phyloP scores from a whole-genome alignment of 179 eudicot species.

The Sideroxylon spinosum region DNA sequence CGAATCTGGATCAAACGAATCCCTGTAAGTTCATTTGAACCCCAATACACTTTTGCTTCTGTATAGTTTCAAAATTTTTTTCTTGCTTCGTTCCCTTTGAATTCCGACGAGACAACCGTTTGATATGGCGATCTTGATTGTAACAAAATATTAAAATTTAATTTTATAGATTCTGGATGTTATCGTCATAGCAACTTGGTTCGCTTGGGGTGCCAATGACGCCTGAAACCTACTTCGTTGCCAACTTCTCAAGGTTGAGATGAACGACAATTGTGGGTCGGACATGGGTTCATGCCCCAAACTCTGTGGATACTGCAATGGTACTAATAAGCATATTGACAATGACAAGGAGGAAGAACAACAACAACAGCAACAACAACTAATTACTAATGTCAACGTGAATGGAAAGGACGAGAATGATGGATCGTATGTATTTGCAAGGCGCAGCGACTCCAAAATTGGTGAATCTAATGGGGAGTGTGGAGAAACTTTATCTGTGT shows the following conservation, averaged over 20 bases:
- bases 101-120: background rate
- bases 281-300: background rate
- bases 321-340: slow-evolving; percentile 22
- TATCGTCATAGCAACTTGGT: background rate
- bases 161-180: background rate
- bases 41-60: background rate
- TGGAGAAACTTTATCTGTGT: slow-evolving; percentile 11
- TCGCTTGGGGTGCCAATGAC: slow-evolving; percentile 28
- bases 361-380: background rate
- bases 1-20: slow-evolving; percentile 17
- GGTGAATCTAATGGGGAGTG: slow-evolving; percentile 25
- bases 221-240: slow-evolving; percentile 37
- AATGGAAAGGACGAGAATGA: slow-evolving; percentile 31
- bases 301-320: slow-evolving; percentile 24
- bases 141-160: background rate
- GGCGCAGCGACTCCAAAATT: slow-evolving; percentile 28
- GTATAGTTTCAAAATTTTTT: background rate
- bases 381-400: background rate
- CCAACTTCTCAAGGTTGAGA: slow-evolving; percentile 24
- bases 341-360: background rate
- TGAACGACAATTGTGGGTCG: slow-evolving; percentile 31
- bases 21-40: slow-evolving; percentile 19
- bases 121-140: background rate
- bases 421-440: slow-evolving; percentile 43
- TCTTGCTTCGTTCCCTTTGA: background rate